Conservation (phyloP, 495 filamentous ascomycete genomes). For the Penicillium parvum region DNA sequence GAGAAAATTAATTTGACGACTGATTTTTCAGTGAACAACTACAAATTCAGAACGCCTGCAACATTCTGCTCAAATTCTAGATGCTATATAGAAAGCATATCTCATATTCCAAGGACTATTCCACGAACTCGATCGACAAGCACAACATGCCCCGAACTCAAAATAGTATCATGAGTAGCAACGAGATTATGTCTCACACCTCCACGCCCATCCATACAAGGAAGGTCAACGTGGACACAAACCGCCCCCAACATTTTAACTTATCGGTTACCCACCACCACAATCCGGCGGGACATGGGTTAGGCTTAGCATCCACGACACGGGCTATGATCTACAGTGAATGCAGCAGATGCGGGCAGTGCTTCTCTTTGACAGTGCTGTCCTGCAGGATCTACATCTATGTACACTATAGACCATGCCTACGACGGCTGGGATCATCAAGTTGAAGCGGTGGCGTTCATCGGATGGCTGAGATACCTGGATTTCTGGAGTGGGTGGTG, state of each 20-base stretch:
- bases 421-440: conserved; percentile 10
- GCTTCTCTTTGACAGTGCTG: neutral
- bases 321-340: conserved; percentile 9
- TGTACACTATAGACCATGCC: neutral
- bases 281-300: neutral
- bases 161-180: no score
- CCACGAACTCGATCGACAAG: no score
- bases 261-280: conserved; percentile 2
- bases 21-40: no score
- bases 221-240: conserved; percentile 14
- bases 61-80: no score
- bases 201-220: conserved; percentile 1
- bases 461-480: neutral
- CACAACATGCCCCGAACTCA: no score
- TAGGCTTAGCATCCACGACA: conserved; percentile 6
- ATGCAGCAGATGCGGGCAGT: neutral
- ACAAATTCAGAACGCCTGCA: no score
- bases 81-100: no score
- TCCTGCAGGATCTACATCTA: neutral
- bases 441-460: neutral
- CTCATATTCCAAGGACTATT: no score
- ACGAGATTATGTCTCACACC: neutral
- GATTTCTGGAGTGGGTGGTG: conserved; percentile 4
- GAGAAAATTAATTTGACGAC: no score
- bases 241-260: conserved; percentile 5